Conservation (phyloP, 2,329 filamentous ascomycete genomes). For the Coniochaeta ligniaria region DNA sequence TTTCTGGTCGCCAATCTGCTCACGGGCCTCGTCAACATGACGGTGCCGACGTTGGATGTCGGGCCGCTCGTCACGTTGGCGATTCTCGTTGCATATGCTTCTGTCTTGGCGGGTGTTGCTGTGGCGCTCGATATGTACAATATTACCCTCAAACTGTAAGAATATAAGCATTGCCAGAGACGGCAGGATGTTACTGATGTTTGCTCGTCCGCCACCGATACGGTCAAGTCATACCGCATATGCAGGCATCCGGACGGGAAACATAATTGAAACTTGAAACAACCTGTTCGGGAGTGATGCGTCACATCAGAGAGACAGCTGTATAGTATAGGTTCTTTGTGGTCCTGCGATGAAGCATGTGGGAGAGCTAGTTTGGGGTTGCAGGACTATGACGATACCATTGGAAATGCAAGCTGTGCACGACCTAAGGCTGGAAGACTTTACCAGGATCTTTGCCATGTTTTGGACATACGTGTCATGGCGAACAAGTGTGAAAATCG, state of each 20-base stretch:
- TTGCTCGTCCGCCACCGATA: background rate
- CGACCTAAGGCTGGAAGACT: background rate
- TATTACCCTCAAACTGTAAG: slow-evolving; percentile 63
- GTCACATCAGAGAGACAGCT: background rate
- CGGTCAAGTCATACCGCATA: background rate
- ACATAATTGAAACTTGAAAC: background rate
- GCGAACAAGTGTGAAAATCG: background rate
- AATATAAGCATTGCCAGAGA: background rate
- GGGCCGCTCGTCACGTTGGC: slow-evolving; percentile 58
- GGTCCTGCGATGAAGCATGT: background rate
- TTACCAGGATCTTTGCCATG: background rate
- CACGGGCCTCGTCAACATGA: slow-evolving; percentile 85
- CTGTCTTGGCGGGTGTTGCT: slow-evolving; percentile 58
- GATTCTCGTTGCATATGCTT: slow-evolving; percentile 68
- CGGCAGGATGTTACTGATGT: background rate
- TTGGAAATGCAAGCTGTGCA: background rate
- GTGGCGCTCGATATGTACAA: slow-evolving; percentile 57
- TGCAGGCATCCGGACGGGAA: background rate
- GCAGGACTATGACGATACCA: background rate
- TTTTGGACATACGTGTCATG: background rate
- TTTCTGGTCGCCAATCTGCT: slow-evolving; percentile 86
- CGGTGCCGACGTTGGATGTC: slow-evolving; percentile 72
- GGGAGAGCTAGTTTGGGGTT: background rate
- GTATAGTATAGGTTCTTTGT: background rate
- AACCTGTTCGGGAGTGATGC: background rate